Evolutionary conservation across 202 grass and related monocot genomes (phyloP), one percentile per base, ranked within the genome.

Genomic region (Setaria italica): DNA sequence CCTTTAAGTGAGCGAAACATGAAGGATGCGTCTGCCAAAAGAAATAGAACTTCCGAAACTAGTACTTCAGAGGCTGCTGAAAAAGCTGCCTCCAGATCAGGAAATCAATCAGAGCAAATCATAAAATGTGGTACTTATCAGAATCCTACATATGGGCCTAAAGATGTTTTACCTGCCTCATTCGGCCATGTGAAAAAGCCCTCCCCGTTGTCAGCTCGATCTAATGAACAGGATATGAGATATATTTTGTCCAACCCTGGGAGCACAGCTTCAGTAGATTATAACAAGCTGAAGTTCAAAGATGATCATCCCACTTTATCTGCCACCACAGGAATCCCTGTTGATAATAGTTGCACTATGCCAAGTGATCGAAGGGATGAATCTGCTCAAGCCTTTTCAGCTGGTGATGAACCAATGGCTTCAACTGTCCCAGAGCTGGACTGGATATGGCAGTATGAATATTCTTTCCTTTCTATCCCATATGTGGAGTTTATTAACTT

Each of bases 381-480:
- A 78, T 81, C 84, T 56, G 68, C 63, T 80, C 85, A 70, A 90
- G 62, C 9, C 30, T 79, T 80, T 78, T 49, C 76, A 82, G 55
- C 69, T 80, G 64, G 67, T 48, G 65, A 87, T 89, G 84, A 86
- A 86, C 54, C 76, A 73, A 87, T 57, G 85, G 62, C 78, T 75
- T 83, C 92, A 73, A 87, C 87, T 79, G 62, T 96, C 67, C 97
- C 94, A 84, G 88, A 96, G 86, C 55, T 91, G 51, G 80, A 87
- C 59, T 96, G 75, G 56, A 90, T 96, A 79, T 96, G 97, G 97
- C 97, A 91, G 97, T 99, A 97, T 81, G 92, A 59, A 62, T 90
- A 63, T 83, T 79, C 67, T 51, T 67, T 35, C 42, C 39, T 80
- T 47, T 82, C 73, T 45, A 84, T 63, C 49, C 53, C 58, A 74